Evolutionary conservation across 192 early-diverging fungal genomes (phyloP).

Genomic region (Chytriomyces confervae): DNA sequence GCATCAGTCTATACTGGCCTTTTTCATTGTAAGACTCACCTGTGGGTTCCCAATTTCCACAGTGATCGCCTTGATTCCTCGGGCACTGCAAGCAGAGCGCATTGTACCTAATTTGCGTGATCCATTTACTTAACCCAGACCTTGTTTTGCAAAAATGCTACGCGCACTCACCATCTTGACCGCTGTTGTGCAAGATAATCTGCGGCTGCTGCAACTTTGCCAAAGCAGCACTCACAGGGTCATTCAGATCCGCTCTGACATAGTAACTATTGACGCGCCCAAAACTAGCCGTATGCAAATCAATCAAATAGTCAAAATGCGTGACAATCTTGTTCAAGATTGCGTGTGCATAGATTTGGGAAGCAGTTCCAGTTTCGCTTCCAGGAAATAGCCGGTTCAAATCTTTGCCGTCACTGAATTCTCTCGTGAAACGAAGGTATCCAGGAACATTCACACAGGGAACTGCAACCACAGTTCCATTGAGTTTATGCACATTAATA

Average conservation of each 20-base stretch:
- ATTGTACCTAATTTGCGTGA: conserved; percentile 69
- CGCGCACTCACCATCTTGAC: conserved; percentile 64
- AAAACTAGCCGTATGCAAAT: conserved; percentile 86
- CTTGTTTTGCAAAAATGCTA: not conserved
- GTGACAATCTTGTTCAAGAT: conserved; percentile 79
- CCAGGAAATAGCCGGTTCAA: conserved; percentile 89
- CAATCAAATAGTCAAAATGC: conserved; percentile 84
- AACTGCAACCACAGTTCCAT: conserved; percentile 85
- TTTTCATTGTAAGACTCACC: not conserved
- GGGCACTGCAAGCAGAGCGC: conserved; percentile 75
- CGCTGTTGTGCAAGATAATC: conserved; percentile 65
- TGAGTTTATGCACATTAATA: conserved; percentile 71
- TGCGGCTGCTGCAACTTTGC: conserved; percentile 87
- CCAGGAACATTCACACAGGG: conserved; percentile 89
- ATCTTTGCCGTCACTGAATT: conserved; percentile 87
- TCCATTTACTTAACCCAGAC: not conserved
- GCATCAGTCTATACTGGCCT: no score
- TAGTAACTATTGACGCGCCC: conserved; percentile 88
- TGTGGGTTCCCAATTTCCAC: conserved; percentile 93
- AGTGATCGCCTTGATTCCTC: conserved; percentile 83
- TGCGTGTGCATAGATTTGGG: conserved; percentile 83
- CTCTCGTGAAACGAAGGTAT: conserved; percentile 76
- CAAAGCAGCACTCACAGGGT: conserved; percentile 70
- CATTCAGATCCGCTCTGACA: conserved; percentile 86
- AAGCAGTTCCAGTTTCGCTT: conserved; percentile 64